phyloP scores from a whole-genome alignment of 2,329 filamentous ascomycete species.

The Tolypocladium capitatum region DNA sequence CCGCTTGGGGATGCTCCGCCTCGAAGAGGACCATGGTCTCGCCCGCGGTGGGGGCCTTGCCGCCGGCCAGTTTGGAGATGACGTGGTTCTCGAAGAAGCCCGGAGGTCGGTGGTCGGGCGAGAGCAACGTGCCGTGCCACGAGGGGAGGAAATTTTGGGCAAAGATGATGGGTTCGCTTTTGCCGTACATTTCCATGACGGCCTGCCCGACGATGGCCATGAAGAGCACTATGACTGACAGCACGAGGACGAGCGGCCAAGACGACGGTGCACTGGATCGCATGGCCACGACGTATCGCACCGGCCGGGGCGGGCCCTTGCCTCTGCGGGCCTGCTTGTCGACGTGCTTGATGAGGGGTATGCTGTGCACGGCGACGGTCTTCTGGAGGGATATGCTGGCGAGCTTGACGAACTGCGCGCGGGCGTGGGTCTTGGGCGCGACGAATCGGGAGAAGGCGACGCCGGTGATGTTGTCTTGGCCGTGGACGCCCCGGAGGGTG shows the following conservation, averaged over 20 bases:
- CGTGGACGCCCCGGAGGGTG: constrained; percentile 40
- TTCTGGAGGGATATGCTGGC: constrained; percentile 73
- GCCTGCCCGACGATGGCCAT: constrained; percentile 50
- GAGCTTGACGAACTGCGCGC: constrained; percentile 45
- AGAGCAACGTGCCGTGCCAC: constrained; percentile 21
- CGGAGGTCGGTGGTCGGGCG: constrained; percentile 11
- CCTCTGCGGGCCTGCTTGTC: constrained; percentile 20
- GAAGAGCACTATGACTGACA: constrained; percentile 43
- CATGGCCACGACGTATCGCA: constrained; percentile 58
- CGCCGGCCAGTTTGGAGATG: constrained; percentile 23
- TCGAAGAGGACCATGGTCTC: constrained; percentile 13
- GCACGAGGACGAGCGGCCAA: constrained; percentile 35
- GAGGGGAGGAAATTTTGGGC: constrained; percentile 41
- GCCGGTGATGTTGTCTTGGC: constrained; percentile 41
- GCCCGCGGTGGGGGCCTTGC: constrained; percentile 17
- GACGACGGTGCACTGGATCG: constrained; percentile 40
- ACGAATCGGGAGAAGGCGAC: constrained; percentile 45
- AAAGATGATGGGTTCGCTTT: constrained; percentile 41
- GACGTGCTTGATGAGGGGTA: constrained; percentile 46
- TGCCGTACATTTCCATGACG: constrained; percentile 49
- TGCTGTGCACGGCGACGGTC: constrained; percentile 64
- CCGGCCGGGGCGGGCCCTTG: constrained; percentile 29
- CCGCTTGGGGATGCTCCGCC: constrained; percentile 5
- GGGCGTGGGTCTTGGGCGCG: constrained; percentile 33
- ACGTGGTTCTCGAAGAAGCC: constrained; percentile 18